Percentiles rank a stretch among this genome's conserved stretches.
Evolutionary conservation across 176 grass and related monocot species (phyloP).

Genomic region (Juncus inflexus): DNA sequence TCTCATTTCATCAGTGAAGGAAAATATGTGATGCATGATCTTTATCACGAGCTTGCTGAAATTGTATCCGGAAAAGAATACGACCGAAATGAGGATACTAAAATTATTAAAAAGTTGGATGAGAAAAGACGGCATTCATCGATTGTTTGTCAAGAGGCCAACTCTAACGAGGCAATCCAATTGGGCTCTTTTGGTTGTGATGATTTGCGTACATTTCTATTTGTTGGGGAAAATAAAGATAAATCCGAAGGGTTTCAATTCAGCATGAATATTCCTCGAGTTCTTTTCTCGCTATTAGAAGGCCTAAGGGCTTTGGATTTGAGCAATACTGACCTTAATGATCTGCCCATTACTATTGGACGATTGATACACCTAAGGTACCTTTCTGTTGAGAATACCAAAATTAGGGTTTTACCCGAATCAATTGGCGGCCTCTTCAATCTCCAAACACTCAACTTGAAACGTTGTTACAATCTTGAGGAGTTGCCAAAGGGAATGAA

Average conservation of each 20-base stretch:
- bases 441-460: slow-evolving; percentile 32
- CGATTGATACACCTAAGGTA: slow-evolving; percentile 31
- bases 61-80: slow-evolving; percentile 29
- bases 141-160: not conserved
- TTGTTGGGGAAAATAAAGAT: slow-evolving; percentile 13
- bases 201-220: slow-evolving; percentile 26
- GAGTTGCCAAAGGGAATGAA: slow-evolving; percentile 33
- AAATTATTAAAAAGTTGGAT: not conserved
- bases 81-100: slow-evolving; percentile 6
- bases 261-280: slow-evolving; percentile 19
- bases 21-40: slow-evolving; percentile 36
- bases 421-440: slow-evolving; percentile 29
- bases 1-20: not conserved
- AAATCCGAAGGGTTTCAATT: not conserved
- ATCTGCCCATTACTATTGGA: slow-evolving; percentile 18
- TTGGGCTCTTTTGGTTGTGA: not conserved
- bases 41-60: slow-evolving; percentile 35
- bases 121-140: slow-evolving; percentile 31
- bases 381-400: slow-evolving; percentile 22
- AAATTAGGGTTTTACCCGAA: slow-evolving; percentile 22
- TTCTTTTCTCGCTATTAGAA: slow-evolving; percentile 17
- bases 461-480: slow-evolving; percentile 20
- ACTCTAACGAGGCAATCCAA: slow-evolving; percentile 13
- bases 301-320: slow-evolving; percentile 33
- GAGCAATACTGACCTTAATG: slow-evolving; percentile 17